A percentile compares a stretch with the other conserved stretches of the same genome.
Evolutionary conservation across 371 early-diverging fungal genomes (phyloP).

Genomic region (Actinomortierella ambigua): DNA sequence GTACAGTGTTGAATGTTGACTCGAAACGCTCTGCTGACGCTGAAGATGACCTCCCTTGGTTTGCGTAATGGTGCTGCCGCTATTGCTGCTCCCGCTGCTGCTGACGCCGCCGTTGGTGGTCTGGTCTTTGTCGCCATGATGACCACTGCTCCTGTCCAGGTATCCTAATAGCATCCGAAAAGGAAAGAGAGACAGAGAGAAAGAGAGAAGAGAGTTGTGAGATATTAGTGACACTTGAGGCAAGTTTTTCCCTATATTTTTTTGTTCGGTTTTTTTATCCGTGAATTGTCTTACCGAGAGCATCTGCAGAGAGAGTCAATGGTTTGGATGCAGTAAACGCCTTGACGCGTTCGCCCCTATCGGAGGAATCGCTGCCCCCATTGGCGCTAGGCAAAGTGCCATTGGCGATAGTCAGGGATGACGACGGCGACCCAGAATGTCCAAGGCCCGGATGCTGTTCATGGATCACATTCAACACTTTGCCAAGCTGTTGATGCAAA

Average conservation of each 20-base stretch:
- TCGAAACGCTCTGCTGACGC: slow-evolving; percentile 28
- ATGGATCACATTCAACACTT: slow-evolving; percentile 21
- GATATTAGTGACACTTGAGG: background rate
- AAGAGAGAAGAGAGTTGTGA: background rate
- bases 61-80: slow-evolving; percentile 19
- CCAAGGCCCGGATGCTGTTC: slow-evolving; percentile 15
- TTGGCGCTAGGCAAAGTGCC: background rate
- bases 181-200: background rate
- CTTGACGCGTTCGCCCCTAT: background rate
- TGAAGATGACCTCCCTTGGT: slow-evolving; percentile 8
- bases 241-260: no score
- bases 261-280: no score
- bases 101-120: no score
- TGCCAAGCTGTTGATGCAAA: slow-evolving; percentile 22
- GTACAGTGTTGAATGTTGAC: slow-evolving; percentile 8
- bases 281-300: slow-evolving; percentile 19
- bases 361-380: background rate
- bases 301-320: slow-evolving; percentile 31
- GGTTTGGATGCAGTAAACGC: slow-evolving; percentile 10
- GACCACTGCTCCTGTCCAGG: no score
- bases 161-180: no score
- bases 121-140: no score
- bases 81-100: slow-evolving; percentile 18
- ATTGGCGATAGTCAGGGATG: background rate
- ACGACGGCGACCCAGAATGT: background rate